A percentile compares a stretch with the other conserved stretches of the same genome.
Evolutionary conservation across 2,329 filamentous ascomycete genomes (phyloP).

Genomic region (Daldinia sp.): DNA sequence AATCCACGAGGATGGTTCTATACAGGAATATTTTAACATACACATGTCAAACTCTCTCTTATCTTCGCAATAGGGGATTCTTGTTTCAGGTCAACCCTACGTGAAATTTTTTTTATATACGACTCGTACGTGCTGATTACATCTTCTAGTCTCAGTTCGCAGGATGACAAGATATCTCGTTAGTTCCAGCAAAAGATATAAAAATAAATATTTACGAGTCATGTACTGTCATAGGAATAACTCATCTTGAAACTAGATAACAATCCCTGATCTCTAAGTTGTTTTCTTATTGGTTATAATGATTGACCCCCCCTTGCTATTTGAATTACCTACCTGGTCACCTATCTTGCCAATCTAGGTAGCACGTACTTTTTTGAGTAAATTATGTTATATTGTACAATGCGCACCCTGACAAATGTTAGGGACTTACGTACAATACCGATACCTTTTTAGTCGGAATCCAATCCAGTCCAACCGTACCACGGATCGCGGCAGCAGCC

Average conservation of each 20-base stretch:
- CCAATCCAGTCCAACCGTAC: too few species aligned
- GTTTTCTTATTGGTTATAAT: slow-evolving; percentile 14
- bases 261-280: slow-evolving; percentile 8
- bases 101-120: not conserved
- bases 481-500: slow-evolving; percentile 26
- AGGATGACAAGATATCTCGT: not conserved
- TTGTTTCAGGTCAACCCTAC: not conserved
- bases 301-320: slow-evolving; percentile 8
- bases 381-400: slow-evolving; percentile 7
- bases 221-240: slow-evolving; percentile 9
- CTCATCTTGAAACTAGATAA: slow-evolving; percentile 27
- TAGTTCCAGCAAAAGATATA: not conserved
- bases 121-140: not conserved
- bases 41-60: not conserved
- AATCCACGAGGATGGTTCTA: slow-evolving; percentile 37
- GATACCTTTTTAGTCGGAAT: slow-evolving; percentile 11
- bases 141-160: not conserved
- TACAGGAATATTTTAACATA: not conserved
- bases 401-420: slow-evolving; percentile 5
- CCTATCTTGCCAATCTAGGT: not conserved
- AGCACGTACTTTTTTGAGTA: slow-evolving; percentile 11
- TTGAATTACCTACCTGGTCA: slow-evolving; percentile 12
- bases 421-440: slow-evolving; percentile 4
- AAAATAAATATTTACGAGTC: slow-evolving; percentile 8
- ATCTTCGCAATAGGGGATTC: not conserved